Base-by-base conservation (phyloP, 257 asterid genomes). In the Apocynum venetum region DNA sequence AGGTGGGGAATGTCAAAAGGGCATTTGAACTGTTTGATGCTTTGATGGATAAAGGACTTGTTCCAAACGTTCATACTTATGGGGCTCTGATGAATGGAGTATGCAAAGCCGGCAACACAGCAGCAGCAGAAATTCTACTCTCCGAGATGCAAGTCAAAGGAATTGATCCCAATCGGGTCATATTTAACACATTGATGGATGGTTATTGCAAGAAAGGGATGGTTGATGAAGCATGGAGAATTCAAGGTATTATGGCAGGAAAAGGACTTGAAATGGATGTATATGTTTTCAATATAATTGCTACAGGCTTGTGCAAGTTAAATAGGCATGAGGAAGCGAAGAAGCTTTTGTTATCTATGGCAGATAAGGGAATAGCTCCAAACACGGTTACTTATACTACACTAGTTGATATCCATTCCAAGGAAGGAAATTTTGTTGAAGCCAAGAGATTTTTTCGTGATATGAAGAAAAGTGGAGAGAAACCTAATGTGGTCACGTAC, bases 121-220 rank as follows among this genome's bases (percentile, higher is more conserved):
- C 88, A 67, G 97, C 92, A 1, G 90, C 89, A 2, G 88, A 89
- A 71, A 47, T 85, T 69, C 73, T 96, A 85, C 91, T 93, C 46
- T 71, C 80, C 3, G 99, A 96, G 85, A 93, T 96, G 99, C 98
- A 88, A 61, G 84, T 80, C 53, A 88, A 85, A 69, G 97, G 97
- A 74, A 81, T 93, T 74, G 88, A 88, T 80, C 65, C 84, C 38
- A 91, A 89, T 75, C 85, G 82, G 4, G 91, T 91, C 57, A 82
- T 91, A 78, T 93, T 88, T 80, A 96, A 93, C 81, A 91, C 94
- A 11, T 47, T 91, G 85, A 87, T 96, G 89, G 97, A 91, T 82
- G 98, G 97, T 47, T 96, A 90, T 82, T 90, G 95, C 77, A 96
- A 88, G 89, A 80, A 79, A 72, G 98, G 99, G 68, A 86, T 83